Percentiles rank a stretch among this genome's conserved stretches.
phyloP scores from a whole-genome alignment of 495 filamentous ascomycete species.

The Aspergillus campestris region DNA sequence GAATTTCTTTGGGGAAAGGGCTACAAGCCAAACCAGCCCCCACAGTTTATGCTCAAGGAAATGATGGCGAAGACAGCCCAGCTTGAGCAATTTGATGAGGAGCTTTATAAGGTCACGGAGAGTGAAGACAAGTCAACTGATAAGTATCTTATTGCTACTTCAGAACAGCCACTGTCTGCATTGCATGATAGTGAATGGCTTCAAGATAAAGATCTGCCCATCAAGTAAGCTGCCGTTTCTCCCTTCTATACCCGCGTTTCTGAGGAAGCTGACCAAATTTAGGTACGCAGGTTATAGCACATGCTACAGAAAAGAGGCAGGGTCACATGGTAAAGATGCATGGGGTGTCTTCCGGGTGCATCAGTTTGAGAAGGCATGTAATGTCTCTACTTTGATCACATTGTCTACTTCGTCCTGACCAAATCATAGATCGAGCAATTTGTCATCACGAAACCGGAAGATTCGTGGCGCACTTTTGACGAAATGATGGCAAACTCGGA shows the following conservation, averaged over 20 bases:
- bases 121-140: constrained; percentile 70
- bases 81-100: constrained; percentile 94
- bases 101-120: constrained; percentile 91
- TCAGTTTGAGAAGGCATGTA: constrained; percentile 84
- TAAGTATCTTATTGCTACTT: constrained; percentile 97
- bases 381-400: neutral
- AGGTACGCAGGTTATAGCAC: constrained; percentile 88
- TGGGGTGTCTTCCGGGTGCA: constrained; percentile 99
- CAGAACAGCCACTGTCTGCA: constrained; percentile 88
- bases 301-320: constrained; percentile 92
- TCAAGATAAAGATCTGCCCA: constrained; percentile 71
- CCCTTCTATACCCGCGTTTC: neutral
- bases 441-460: constrained; percentile 85
- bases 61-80: constrained; percentile 99
- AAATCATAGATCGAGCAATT: constrained; percentile 74
- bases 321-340: constrained; percentile 84
- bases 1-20: constrained; percentile 71
- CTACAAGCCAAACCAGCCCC: constrained; percentile 85
- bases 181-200: constrained; percentile 94
- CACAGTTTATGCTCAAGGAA: constrained; percentile 91
- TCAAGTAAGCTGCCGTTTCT: constrained; percentile 47
- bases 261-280: constrained; percentile 1
- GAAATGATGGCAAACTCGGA: constrained; percentile 84
- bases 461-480: constrained; percentile 90
- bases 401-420: constrained; percentile 1